phyloP scores from a whole-genome alignment of 1,139 yeast species.

The Kodamaea fungicola region DNA sequence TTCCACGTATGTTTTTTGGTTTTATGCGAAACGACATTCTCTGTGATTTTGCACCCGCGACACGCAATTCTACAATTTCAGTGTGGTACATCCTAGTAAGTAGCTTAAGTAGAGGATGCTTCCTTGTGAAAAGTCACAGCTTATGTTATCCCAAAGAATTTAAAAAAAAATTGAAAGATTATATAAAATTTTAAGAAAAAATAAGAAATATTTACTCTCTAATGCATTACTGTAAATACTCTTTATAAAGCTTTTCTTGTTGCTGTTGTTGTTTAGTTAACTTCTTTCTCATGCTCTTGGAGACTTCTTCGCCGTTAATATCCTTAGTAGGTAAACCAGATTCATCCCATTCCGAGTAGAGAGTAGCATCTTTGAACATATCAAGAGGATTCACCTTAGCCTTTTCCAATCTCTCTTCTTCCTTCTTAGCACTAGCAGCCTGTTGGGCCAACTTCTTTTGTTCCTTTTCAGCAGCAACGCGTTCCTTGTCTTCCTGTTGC shows the following conservation, averaged over 20 bases:
- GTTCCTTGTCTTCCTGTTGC: slow-evolving; percentile 62
- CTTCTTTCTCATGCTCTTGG: slow-evolving; percentile 84
- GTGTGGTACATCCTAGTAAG: too few relatives aligned
- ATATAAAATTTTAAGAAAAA: background rate
- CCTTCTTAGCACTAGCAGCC: slow-evolving; percentile 51
- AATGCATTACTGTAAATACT: slow-evolving; percentile 33
- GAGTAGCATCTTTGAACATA: slow-evolving; percentile 56
- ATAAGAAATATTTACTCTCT: background rate
- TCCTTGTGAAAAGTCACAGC: background rate
- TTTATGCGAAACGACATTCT: background rate
- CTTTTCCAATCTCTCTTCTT: slow-evolving; percentile 61
- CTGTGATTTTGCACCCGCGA: slow-evolving; percentile 2
- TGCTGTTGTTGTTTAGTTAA: slow-evolving; percentile 70
- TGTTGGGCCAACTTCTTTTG: slow-evolving; percentile 39
- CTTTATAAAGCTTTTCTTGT: slow-evolving; percentile 79
- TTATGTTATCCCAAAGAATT: background rate
- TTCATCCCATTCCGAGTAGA: slow-evolving; percentile 78
- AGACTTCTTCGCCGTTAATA: slow-evolving; percentile 76
- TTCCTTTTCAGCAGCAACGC: slow-evolving; percentile 39
- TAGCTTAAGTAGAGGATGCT: too few relatives aligned
- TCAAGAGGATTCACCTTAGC: slow-evolving; percentile 70
- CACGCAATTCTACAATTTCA: too few relatives aligned
- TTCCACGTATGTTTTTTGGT: slow-evolving; percentile 3
- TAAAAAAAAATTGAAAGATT: too few relatives aligned
- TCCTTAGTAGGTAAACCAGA: slow-evolving; percentile 80